Evolutionary conservation across 2,329 filamentous ascomycete genomes (phyloP).

Genomic region (Aspergillus brasiliensis): DNA sequence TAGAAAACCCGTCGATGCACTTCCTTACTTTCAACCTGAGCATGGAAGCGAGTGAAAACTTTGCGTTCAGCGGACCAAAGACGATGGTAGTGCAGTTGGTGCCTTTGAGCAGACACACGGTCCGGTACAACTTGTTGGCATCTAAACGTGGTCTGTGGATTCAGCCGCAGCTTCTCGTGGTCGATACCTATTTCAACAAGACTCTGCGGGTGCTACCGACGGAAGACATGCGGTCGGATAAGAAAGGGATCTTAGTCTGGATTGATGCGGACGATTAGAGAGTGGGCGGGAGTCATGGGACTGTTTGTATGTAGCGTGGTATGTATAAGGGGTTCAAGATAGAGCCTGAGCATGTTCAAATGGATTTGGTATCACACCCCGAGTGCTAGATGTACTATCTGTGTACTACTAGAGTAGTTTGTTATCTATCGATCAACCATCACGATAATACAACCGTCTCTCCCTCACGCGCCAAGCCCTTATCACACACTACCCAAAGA

Average conservation of each 20-base stretch:
- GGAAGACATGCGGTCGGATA: conserved; percentile 63
- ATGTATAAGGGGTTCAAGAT: no score
- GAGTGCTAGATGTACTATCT: no score
- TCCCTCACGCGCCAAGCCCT: conserved; percentile 27
- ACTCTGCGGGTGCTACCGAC: conserved; percentile 78
- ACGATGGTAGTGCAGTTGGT: conserved; percentile 76
- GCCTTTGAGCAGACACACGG: conserved; percentile 73
- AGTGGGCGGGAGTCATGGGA: no score
- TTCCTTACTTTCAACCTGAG: conserved; percentile 89
- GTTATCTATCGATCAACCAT: no score
- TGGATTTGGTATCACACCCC: no score
- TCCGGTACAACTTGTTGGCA: conserved; percentile 75
- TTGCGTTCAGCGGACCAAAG: conserved; percentile 91
- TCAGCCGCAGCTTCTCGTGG: conserved; percentile 71
- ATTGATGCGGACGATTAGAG: conserved; percentile 44
- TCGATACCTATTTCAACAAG: conserved; percentile 93
- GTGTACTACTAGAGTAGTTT: no score
- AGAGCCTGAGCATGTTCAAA: no score
- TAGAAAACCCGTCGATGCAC: conserved; percentile 94
- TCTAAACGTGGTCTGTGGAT: conserved; percentile 67
- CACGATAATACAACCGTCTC: background rate
- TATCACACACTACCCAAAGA: conserved; percentile 22
- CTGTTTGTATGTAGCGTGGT: no score
- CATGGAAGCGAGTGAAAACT: conserved; percentile 91
- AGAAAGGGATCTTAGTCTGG: conserved; percentile 53